Conservation (phyloP, 805 yeast species). For the Candida morakotiae region DNA sequence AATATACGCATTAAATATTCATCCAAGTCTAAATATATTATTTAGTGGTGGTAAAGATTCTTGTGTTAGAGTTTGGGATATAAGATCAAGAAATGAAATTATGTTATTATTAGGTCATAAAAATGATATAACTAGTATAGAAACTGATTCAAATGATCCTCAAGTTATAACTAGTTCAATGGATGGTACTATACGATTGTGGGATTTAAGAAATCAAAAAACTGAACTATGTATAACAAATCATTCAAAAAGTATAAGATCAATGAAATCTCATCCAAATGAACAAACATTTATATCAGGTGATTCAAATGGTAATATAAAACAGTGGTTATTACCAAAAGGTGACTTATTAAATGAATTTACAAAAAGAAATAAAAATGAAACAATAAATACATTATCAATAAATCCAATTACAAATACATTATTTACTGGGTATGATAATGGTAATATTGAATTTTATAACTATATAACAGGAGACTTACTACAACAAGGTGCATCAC, state of each 20-base stretch:
- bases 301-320: constrained; percentile 67
- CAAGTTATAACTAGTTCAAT: constrained; percentile 79
- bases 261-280: constrained; percentile 61
- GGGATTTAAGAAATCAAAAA: constrained; percentile 85
- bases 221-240: constrained; percentile 72
- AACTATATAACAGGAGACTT: constrained; percentile 72
- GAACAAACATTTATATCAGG: constrained; percentile 77
- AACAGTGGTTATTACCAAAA: constrained; percentile 79
- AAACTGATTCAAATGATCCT: constrained; percentile 71
- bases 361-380: constrained; percentile 20
- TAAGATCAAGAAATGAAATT: constrained; percentile 70
- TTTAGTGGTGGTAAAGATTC: constrained; percentile 90
- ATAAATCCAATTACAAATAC: constrained; percentile 58
- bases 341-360: constrained; percentile 64
- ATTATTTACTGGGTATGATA: constrained; percentile 78
- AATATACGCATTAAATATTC: constrained; percentile 76
- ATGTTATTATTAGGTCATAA: constrained; percentile 81
- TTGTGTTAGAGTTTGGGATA: constrained; percentile 89
- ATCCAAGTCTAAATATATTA: constrained; percentile 80
- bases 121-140: constrained; percentile 66
- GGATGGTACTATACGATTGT: constrained; percentile 82
- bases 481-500: constrained; percentile 51
- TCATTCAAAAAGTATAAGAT: constrained; percentile 78
- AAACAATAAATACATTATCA: constrained; percentile 64
- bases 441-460: constrained; percentile 72